Evolutionary conservation across 352 stramenopile genomes (phyloP), one percentile per base, ranked within the genome.

Genomic region (Phytophthora foliorum): DNA sequence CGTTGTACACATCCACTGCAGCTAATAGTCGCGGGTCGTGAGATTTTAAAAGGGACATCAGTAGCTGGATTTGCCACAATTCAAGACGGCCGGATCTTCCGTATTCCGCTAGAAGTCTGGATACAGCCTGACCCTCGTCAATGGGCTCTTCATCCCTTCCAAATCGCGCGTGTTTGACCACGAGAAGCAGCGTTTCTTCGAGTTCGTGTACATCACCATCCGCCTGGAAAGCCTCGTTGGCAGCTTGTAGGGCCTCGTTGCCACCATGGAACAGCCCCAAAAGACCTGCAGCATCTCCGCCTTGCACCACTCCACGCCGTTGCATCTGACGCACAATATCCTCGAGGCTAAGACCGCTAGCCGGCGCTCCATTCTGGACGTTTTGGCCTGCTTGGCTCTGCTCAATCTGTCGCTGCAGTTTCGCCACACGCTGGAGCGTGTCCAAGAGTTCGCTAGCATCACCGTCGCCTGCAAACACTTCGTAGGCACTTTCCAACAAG

Each of bases 151-250:
- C 38, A 19, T 73, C 63, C 6, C 63, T 63, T 16, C 78, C 82
- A 66, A 93, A 91, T 27, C 83, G 80, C 0, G 87, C 87, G 52
- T 95, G 87, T 58, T 95, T 95, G 21, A 95, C 85, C 16, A 95
- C 82, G 6, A 95, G 54, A n/a, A 92, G 62, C 54, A 95, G 46
- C 21, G 87, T 95, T 49, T 95, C 87, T 21, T 93, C 83, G 5
- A 95, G 68, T 49, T 95, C 87, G 24, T 85, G 85, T 11, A 92
- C 75, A 44, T 95, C 87, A 13, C 80, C 77, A 46, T 95, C 87
- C 2, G 81, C 79, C 27, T 86, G 80, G 59, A 92, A 94, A 0
- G 83, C 87, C 45, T 95, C 87, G 51, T 88, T 88, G 0, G 87
- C 87, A 27, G 85, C 87, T 50, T 89, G 67, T 21, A 95, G 74